Evolutionary conservation across 805 yeast species (phyloP).

Genomic region (Ogataea nakhonphanomensis): DNA sequence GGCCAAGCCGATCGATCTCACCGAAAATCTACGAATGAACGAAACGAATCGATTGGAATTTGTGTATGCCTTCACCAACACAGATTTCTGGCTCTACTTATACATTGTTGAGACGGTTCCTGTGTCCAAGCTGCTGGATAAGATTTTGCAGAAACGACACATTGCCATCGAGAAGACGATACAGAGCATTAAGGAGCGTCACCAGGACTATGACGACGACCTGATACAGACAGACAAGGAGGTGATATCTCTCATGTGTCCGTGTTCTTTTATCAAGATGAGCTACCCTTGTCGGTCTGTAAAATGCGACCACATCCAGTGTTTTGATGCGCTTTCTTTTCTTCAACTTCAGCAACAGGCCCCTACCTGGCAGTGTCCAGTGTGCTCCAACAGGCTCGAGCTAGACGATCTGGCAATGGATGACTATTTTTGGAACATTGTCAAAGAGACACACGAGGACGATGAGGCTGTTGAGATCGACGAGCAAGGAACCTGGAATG

Average conservation of each 20-base stretch:
- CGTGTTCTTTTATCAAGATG: conserved; percentile 70
- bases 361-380: conserved; percentile 87
- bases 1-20: conserved; percentile 76
- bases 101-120: conserved; percentile 53
- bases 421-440: conserved; percentile 66
- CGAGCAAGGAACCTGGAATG: conserved; percentile 72
- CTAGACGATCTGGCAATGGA: conserved; percentile 65
- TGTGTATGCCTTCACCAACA: conserved; percentile 55
- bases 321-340: conserved; percentile 80
- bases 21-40: conserved; percentile 39
- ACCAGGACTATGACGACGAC: conserved; percentile 56
- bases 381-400: conserved; percentile 56
- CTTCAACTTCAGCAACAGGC: conserved; percentile 72
- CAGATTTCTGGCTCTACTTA: conserved; percentile 48
- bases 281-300: conserved; percentile 66
- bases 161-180: conserved; percentile 50
- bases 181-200: conserved; percentile 24
- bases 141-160: conserved; percentile 45
- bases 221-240: conserved; percentile 63
- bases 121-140: conserved; percentile 39
- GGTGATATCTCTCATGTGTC: conserved; percentile 69
- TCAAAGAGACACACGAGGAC: conserved; percentile 49
- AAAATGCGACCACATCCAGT: conserved; percentile 76
- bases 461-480: conserved; percentile 65
- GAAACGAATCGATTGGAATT: conserved; percentile 44